Base-by-base conservation (phyloP, 2,329 filamentous ascomycete species). In the Aureobasidium sp. region DNA sequence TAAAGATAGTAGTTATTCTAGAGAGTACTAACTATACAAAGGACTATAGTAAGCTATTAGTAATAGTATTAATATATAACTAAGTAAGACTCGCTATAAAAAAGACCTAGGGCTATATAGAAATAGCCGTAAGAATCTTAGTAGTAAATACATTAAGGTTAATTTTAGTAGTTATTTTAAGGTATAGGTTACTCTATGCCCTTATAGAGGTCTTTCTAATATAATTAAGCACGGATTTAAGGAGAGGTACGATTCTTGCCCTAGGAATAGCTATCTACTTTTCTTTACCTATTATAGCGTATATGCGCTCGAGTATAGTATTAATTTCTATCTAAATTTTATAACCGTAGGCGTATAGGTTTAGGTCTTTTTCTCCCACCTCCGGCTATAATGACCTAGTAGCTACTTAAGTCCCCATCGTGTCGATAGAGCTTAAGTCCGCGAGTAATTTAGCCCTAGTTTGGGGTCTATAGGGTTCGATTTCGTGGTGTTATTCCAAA, bases 401-500 rank as follows among this genome's bases (percentile, higher is more conserved):
- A 36, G 51, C 20, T 1, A n/a, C 51, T 36, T 55, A 13, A 55
- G 51, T 55, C 6, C 51, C 13, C 17, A 41, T 55, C 36, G 26
- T 55, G 8, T 55, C 12, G 34, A 27, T 55, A 55, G 51, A 55
- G 51, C 51, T 55, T 13, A 55, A 7, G 51, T 41, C 51, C 7
- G 51, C 51, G 51, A 41, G 51, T 55, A 55, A 55, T 55, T 55
- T 41, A 36, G 51, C 51, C 20, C 27, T n/a, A 20, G 51, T 55
- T n/a, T 23, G 34, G 51, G 51, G 51, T 55, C 41, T 41, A 55
- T 55, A 17, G 12, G 12, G 51, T 27, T 15, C 5, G 12, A 27
- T 55, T 41, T 55, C 9, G 17, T 10, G 4, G 51, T 5, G 36
- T 41, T 55, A 55, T 41, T 55, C 51, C 34, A 41, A 55, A 41